A percentile compares a stretch with the other conserved stretches of the same genome.
Conservation (phyloP, 306 rosid species). For the Alnus rubra region DNA sequence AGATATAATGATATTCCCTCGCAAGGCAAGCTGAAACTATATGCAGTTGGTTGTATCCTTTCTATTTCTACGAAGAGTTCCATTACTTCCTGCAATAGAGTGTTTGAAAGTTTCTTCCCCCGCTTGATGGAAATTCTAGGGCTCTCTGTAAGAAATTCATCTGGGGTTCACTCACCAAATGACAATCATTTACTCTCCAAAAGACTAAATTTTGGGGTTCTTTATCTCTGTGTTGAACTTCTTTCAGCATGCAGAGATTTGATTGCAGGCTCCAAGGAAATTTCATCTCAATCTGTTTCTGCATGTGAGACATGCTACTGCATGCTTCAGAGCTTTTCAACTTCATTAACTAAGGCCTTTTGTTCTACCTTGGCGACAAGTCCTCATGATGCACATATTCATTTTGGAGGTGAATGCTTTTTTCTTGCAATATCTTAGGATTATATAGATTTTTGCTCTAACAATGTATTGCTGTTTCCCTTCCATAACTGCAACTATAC, state of each 20-base stretch:
- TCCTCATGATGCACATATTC: conserved; percentile 51
- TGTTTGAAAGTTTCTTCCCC: conserved; percentile 64
- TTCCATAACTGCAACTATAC: background rate
- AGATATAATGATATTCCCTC: conserved; percentile 49
- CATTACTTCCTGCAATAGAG: conserved; percentile 58
- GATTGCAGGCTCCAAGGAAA: conserved; percentile 41
- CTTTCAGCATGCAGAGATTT: conserved; percentile 67
- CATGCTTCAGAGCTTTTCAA: conserved; percentile 54
- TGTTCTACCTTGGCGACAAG: conserved; percentile 50
- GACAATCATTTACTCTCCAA: conserved; percentile 28
- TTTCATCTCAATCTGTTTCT: conserved; percentile 28
- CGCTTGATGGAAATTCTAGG: conserved; percentile 53
- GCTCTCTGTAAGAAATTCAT: conserved; percentile 34
- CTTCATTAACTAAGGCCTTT: conserved; percentile 54
- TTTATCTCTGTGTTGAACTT: conserved; percentile 77
- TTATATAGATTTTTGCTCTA: background rate
- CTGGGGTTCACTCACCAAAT: conserved; percentile 32
- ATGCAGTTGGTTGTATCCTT: conserved; percentile 70
- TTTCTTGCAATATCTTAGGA: background rate
- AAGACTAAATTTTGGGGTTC: conserved; percentile 63
- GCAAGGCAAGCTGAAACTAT: conserved; percentile 66
- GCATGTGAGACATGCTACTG: conserved; percentile 45
- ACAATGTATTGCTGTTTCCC: background rate
- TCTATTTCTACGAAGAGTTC: conserved; percentile 56
- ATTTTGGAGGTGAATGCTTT: conserved; percentile 68